Evolutionary conservation across 768 basidiomycete genomes (phyloP).

Genomic region (Lactifluus echinatus): DNA sequence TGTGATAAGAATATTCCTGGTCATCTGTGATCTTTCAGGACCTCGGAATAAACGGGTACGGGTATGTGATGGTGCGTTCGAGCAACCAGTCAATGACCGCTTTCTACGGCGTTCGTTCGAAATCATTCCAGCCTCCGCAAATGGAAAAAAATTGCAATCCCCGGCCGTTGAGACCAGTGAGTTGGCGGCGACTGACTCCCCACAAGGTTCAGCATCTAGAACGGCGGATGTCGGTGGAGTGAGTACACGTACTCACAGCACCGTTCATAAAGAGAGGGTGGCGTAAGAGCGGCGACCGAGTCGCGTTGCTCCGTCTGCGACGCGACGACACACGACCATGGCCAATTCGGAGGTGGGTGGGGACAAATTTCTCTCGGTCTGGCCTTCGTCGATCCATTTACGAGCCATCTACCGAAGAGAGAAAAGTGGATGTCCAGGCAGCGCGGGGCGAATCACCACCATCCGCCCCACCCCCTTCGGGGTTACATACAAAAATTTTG

Average conservation of each 20-base stretch:
- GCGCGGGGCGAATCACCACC: slow-evolving; percentile 46
- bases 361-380: not conserved
- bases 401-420: slow-evolving; percentile 46
- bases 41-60: slow-evolving; percentile 43
- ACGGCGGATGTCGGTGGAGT: too few relatives aligned
- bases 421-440: slow-evolving; percentile 45
- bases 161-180: slow-evolving; percentile 33
- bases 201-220: slow-evolving; percentile 16
- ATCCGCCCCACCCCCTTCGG: too few relatives aligned
- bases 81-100: slow-evolving; percentile 46
- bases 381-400: not conserved
- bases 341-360: not conserved
- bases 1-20: slow-evolving; percentile 51
- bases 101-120: slow-evolving; percentile 35
- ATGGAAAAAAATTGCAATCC: slow-evolving; percentile 30
- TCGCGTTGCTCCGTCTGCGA: slow-evolving; percentile 49
- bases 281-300: slow-evolving; percentile 45
- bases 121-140: slow-evolving; percentile 47
- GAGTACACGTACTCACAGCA: not conserved
- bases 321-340: too few relatives aligned
- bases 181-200: slow-evolving; percentile 50
- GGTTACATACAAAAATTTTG: too few relatives aligned
- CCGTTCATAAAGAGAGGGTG: too few relatives aligned
- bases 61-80: too few relatives aligned
- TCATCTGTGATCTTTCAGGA: slow-evolving; percentile 35